These are phyloP conservation scores for Zasmidium angulare DNA, from an alignment of 2,329 filamentous ascomycete species.

Conservation along the genomic window DNA sequence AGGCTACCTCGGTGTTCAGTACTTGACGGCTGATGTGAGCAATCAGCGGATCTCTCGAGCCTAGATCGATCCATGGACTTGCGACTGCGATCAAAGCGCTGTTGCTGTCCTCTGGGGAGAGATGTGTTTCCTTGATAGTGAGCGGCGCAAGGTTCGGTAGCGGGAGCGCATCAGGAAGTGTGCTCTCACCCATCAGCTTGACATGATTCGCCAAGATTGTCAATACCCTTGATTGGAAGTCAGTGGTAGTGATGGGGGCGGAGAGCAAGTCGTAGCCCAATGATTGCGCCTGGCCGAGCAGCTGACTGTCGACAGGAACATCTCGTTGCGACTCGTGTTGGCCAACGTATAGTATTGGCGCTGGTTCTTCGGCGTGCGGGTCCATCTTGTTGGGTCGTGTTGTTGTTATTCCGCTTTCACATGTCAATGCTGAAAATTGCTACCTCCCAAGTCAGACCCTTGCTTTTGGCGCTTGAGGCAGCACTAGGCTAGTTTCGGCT, in stretches of 20 bases:
- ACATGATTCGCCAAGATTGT: slow-evolving; percentile 60
- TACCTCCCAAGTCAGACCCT: not conserved
- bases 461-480: no score
- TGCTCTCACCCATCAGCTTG: slow-evolving; percentile 43
- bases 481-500: no score
- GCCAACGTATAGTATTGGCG: slow-evolving; percentile 66
- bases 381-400: slow-evolving; percentile 3
- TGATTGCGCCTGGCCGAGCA: slow-evolving; percentile 64
- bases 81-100: slow-evolving; percentile 74
- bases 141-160: slow-evolving; percentile 60
- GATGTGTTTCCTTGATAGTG: slow-evolving; percentile 73
- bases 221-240: slow-evolving; percentile 70
- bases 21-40: slow-evolving; percentile 86
- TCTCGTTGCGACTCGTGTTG: slow-evolving; percentile 67
- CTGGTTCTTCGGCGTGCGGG: slow-evolving; percentile 30
- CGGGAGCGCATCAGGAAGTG: slow-evolving; percentile 39
- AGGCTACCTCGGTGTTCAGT: slow-evolving; percentile 85
- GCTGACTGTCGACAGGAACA: slow-evolving; percentile 47
- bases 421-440: not conserved
- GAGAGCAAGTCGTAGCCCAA: slow-evolving; percentile 74
- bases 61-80: slow-evolving; percentile 92
- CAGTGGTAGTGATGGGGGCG: slow-evolving; percentile 71
- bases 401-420: not conserved
- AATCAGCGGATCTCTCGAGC: slow-evolving; percentile 77
- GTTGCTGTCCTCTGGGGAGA: slow-evolving; percentile 67